These are phyloP conservation scores for Apiotrichum montevideense DNA, from an alignment of 1,284 basidiomycete genomes.

Conservation along the genomic window DNA sequence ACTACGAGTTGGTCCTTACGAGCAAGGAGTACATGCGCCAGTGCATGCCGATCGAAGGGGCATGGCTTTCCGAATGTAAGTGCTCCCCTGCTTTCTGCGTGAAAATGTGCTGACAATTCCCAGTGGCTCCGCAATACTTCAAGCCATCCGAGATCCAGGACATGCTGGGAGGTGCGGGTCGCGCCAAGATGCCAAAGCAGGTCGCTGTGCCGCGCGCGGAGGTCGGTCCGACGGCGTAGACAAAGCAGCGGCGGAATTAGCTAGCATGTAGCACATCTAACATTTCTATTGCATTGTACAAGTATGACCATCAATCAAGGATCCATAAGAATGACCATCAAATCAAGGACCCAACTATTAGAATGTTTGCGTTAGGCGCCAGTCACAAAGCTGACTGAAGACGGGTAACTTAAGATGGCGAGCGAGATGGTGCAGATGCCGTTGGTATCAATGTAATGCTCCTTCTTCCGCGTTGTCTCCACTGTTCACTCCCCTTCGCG, in stretches of 20 bases:
- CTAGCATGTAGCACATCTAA: no score
- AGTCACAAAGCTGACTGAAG: no score
- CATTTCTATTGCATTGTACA: no score
- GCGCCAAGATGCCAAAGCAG: conserved; percentile 79
- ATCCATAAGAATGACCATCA: no score
- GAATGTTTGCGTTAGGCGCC: no score
- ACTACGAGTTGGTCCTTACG: conserved; percentile 71
- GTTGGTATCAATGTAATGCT: no score
- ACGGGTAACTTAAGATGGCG: no score
- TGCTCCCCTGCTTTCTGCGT: conserved; percentile 6
- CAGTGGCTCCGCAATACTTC: conserved; percentile 92
- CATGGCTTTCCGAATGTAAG: conserved; percentile 85
- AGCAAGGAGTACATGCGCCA: conserved; percentile 63
- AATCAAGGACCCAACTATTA: no score
- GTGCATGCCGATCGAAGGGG: conserved; percentile 94
- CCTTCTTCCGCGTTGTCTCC: background rate
- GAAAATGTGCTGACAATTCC: background rate
- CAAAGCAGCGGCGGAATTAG: background rate
- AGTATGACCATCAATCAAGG: no score
- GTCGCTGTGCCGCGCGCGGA: background rate
- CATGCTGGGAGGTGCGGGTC: conserved; percentile 61
- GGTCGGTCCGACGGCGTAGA: background rate
- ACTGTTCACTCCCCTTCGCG: background rate
- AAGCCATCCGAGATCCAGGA: conserved; percentile 81
- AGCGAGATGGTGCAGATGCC: no score